A percentile compares a stretch with the other conserved stretches of the same genome.
These are phyloP conservation scores for Pseudogymnoascus sp. DNA, from an alignment of 2,329 filamentous ascomycete genomes.

Conservation along the genomic window DNA sequence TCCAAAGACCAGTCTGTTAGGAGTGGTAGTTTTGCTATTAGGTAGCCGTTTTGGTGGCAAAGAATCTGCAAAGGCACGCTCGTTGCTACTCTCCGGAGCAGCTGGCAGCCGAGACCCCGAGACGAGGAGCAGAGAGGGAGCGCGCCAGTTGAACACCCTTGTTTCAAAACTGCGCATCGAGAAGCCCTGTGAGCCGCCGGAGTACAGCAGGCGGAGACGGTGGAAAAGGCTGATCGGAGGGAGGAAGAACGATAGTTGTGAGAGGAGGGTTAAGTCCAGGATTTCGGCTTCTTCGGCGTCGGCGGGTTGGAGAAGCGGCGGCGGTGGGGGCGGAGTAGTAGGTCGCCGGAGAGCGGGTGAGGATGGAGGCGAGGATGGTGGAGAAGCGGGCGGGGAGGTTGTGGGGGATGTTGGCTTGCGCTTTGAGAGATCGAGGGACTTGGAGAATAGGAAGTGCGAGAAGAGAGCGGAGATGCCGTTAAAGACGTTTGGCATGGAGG, in stretches of 20 bases:
- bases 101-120: constrained; percentile 53
- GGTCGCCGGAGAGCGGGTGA: constrained; percentile 28
- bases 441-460: constrained; percentile 68
- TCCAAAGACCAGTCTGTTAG: constrained; percentile 50
- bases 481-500: constrained; percentile 58
- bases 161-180: constrained; percentile 70
- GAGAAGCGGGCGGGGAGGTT: constrained; percentile 30
- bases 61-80: constrained; percentile 49
- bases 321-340: constrained; percentile 20
- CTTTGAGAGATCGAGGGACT: constrained; percentile 54
- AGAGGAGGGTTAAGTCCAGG: constrained; percentile 54
- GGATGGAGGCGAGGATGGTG: constrained; percentile 14
- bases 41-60: constrained; percentile 43
- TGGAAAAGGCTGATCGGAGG: constrained; percentile 56
- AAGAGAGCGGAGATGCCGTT: constrained; percentile 60
- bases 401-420: constrained; percentile 22
- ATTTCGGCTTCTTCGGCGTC: constrained; percentile 52
- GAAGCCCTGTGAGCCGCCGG: constrained; percentile 62
- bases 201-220: constrained; percentile 58
- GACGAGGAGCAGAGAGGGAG: constrained; percentile 64
- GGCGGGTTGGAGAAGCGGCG: constrained; percentile 30
- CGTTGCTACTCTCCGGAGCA: constrained; percentile 40
- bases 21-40: constrained; percentile 40
- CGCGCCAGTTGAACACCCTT: constrained; percentile 69
- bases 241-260: constrained; percentile 67